Evolutionary conservation across 164 flowering plant genomes (phyloP).

Genomic region (Sextonia rubra): DNA sequence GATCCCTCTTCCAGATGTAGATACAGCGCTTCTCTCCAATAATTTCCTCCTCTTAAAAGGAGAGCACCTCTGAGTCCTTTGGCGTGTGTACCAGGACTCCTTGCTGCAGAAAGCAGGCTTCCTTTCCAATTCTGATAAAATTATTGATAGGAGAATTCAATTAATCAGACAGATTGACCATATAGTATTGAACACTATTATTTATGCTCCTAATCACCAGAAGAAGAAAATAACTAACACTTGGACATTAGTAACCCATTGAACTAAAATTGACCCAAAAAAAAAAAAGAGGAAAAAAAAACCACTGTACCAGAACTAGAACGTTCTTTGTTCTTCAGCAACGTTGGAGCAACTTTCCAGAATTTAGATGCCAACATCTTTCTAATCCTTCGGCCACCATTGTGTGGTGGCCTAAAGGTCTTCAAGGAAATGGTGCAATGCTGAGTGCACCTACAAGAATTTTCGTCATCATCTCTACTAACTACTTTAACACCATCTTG

Average conservation of each 20-base stretch:
- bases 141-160: not conserved
- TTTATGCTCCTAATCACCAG: not conserved
- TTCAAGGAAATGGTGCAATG: conserved; percentile 40
- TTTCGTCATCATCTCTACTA: conserved; percentile 95
- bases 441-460: conserved; percentile 67
- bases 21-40: conserved; percentile 32
- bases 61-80: conserved; percentile 59
- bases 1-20: conserved; percentile 39
- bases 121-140: conserved; percentile 43
- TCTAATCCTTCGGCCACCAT: conserved; percentile 61
- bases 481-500: conserved; percentile 54
- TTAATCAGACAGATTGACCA: not conserved
- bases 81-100: conserved; percentile 45
- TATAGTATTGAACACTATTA: not conserved
- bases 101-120: conserved; percentile 37
- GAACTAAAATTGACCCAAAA: too few relatives aligned
- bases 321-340: conserved; percentile 37
- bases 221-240: not conserved
- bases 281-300: not conserved
- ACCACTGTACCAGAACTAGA: conserved; percentile 42
- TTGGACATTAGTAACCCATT: too few relatives aligned
- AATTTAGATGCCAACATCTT: conserved; percentile 62
- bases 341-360: conserved; percentile 52
- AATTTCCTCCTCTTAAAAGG: conserved; percentile 70
- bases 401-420: conserved; percentile 41